Evolutionary conservation across 305 asterid species (phyloP), one percentile per base, ranked within the genome.

Genomic region (Fraxinus ornus): DNA sequence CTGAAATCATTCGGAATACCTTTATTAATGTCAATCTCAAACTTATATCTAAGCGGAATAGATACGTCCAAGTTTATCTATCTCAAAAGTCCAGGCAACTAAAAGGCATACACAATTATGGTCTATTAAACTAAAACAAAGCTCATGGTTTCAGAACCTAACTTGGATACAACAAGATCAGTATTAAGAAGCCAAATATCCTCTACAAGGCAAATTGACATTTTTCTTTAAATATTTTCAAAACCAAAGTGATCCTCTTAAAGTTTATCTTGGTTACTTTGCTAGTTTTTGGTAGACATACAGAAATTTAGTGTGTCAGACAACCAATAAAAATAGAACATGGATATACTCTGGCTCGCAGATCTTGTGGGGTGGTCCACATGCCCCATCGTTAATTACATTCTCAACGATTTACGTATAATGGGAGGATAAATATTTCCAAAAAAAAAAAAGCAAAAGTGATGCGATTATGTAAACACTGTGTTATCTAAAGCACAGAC

Each of bases 331-430:
- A 35, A 76, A 52, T 30, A 36, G 55, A 57, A 36, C 5, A 49
- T 47, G 9, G 12, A 35, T 19, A 32, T 35, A 21, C 13, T 5
- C 49, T 62, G n/a, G 66, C 52, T 55, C 12, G 66, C 66, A 55
- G 66, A 55, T 6, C 12, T 55, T 55, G 66, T n/a, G 10, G 66
- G 26, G 26, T 55, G 66, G 66, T 55, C 66, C 66, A 19, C 66
- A 6, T 6, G 66, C 22, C 77, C 44, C 78, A 66, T 55, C 36
- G 37, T 22, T 10, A 32, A 26, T 12, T 7, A 68, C 78, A 7
- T 55, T 78, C 76, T 74, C 78, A 36, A 41, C 15, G 80, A 84
- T 57, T 64, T 1, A n/a, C 68, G 33, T 80, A 87, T 47, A 66
- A 66, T 76, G 2, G 68, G 9, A 55, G 9, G 26, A 55, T 19